Base-by-base conservation (phyloP, 805 yeast species). In the Candida boidinii region DNA sequence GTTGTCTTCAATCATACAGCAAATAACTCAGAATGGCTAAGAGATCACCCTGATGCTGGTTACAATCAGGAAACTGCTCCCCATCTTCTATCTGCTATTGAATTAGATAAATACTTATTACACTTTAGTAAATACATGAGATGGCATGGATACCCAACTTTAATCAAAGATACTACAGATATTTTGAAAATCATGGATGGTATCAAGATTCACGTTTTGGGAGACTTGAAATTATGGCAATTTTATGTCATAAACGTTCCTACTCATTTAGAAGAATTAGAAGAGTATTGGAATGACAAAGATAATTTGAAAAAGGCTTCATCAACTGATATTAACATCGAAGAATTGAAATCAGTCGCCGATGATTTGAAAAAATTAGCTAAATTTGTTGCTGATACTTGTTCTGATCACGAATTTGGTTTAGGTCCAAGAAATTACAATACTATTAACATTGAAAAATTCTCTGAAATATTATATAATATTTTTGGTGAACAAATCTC, bases 1-100 rank as follows among this genome's bases (percentile, higher is more conserved):
- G 79, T 92, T 20, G 97, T 90, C 2, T 78, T 87, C 68, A 90
- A 90, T 53, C 98, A 90, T 51, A 90, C 97, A 0, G 96, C 97
- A 2, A 70, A 84, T 51, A 85, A 90, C 56, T 86, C 97, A 0
- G 56, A 48, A 1, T 90, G 98, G 98, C 57, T 92, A 22, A 59
- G 71, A 27, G 81, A 78, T 3, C 87, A 84, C 45, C 96, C 97
- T 1, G 96, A 88, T 16, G 75, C 83, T 2, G 97, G 97, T 8
- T 90, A 90, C 58, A 83, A 85, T 37, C 68, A 68, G 17, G 70
- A 69, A 32, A 88, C 96, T 3, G 94, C 96, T 2, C 96, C 97
- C 5, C 96, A 90, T 58, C 67, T 90, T 41, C 65, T 53, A 11
- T 60, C 94, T 3, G 96, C 97, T 1, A 79, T 87, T 26, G 96